phyloP scores from a whole-genome alignment of 345 rosid genomes.

The Laguncularia racemosa region DNA sequence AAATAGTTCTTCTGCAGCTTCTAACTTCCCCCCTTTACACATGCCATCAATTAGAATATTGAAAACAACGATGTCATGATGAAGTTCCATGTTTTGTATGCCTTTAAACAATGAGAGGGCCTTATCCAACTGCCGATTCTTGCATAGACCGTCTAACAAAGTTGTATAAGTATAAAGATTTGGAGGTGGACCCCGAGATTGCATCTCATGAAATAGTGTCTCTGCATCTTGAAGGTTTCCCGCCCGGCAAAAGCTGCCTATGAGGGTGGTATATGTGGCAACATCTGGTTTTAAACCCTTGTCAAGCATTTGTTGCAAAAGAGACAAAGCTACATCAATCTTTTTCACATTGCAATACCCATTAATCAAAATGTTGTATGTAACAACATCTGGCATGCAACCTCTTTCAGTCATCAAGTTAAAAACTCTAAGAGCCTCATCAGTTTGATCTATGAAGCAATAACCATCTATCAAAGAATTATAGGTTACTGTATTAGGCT shows the following conservation, averaged over 20 bases:
- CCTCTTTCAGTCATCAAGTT: background rate
- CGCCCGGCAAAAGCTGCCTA: constrained; percentile 2
- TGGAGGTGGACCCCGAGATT: background rate
- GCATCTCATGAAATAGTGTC: background rate
- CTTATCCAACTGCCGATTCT: background rate
- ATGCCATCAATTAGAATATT: constrained; percentile 1
- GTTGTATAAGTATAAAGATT: background rate
- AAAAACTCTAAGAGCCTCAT: background rate
- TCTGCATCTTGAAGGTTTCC: background rate
- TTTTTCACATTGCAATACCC: background rate
- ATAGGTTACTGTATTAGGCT: background rate
- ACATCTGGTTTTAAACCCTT: constrained; percentile 4
- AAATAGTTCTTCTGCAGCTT: too few relatives aligned
- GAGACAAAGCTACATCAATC: constrained; percentile 3
- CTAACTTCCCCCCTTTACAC: background rate
- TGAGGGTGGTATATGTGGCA: background rate
- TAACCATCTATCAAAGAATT: constrained; percentile 1
- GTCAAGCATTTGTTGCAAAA: constrained; percentile 10
- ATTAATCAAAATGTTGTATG: background rate
- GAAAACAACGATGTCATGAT: background rate
- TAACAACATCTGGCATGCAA: background rate
- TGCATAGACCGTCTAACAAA: background rate
- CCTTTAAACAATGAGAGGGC: background rate
- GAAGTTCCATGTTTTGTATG: background rate
- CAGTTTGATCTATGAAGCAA: background rate